Percentiles rank a stretch among this genome's conserved stretches.
Conservation (phyloP, 2,329 filamentous ascomycete species). For the Colletotrichum lentis region DNA sequence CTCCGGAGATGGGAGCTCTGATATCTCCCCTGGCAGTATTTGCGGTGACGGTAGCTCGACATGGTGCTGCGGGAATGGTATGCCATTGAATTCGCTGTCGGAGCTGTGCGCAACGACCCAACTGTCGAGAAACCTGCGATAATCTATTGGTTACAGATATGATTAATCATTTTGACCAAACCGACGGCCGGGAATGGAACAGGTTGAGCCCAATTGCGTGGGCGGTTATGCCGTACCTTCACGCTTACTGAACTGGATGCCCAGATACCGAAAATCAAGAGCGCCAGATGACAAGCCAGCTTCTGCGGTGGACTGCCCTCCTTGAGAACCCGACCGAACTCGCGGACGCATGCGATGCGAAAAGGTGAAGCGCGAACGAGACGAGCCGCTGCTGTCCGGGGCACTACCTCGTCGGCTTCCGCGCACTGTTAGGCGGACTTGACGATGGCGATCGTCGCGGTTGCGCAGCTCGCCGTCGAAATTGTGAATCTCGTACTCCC, state of each 20-base stretch:
- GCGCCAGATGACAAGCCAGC: conserved; percentile 39
- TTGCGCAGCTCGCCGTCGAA: conserved; percentile 59
- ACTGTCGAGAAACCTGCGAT: conserved; percentile 55
- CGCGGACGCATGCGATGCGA: conserved; percentile 54
- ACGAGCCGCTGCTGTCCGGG: conserved; percentile 48
- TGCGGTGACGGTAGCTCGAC: conserved; percentile 59
- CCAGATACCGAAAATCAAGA: conserved; percentile 58
- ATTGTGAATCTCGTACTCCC: conserved; percentile 57
- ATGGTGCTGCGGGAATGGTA: conserved; percentile 56
- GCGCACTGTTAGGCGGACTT: conserved; percentile 54
- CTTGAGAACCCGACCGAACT: conserved; percentile 46
- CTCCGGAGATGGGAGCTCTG: conserved; percentile 37
- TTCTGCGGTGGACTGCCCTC: conserved; percentile 40
- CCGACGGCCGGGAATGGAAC: not conserved
- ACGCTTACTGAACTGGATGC: conserved; percentile 58
- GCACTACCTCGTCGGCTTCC: conserved; percentile 53
- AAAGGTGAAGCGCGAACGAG: conserved; percentile 53
- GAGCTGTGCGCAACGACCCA: conserved; percentile 57
- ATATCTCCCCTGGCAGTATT: conserved; percentile 47
- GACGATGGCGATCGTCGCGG: conserved; percentile 56
- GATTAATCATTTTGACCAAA: conserved; percentile 1
- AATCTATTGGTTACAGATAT: conserved; percentile 47
- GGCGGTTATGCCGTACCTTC: conserved; percentile 50
- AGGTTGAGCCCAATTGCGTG: not conserved
- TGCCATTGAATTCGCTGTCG: conserved; percentile 56